These are phyloP conservation scores for Cryptococcus sp. DNA, from an alignment of 1,284 basidiomycete species.

Conservation along the genomic window DNA sequence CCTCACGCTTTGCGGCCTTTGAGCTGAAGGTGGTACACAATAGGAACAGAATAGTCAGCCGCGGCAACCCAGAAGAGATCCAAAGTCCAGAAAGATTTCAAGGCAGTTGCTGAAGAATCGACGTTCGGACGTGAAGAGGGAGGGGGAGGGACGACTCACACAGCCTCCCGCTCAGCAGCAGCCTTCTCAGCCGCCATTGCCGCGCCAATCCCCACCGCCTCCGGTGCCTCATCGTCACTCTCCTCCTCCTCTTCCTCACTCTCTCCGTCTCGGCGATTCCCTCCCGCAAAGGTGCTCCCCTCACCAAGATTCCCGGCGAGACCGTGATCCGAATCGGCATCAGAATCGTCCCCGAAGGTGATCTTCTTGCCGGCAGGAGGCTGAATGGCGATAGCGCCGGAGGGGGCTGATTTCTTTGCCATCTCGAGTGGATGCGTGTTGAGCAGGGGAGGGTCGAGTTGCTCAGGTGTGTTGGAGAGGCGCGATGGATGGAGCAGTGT, in stretches of 20 bases:
- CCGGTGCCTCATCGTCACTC: slow-evolving; percentile 39
- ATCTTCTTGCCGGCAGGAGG: slow-evolving; percentile 30
- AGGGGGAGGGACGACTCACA: too few species aligned
- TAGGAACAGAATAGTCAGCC: too few species aligned
- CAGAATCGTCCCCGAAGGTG: slow-evolving; percentile 26
- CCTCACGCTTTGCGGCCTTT: slow-evolving; percentile 9
- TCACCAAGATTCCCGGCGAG: neutral
- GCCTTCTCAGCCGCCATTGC: slow-evolving; percentile 11
- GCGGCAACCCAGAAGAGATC: too few species aligned
- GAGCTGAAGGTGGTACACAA: too few species aligned
- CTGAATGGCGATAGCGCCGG: slow-evolving; percentile 14
- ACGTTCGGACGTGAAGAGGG: too few species aligned
- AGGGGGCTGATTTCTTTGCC: slow-evolving; percentile 13
- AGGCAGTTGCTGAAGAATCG: too few species aligned
- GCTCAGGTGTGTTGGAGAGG: too few species aligned
- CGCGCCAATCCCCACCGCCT: slow-evolving; percentile 32
- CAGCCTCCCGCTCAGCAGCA: slow-evolving; percentile 10
- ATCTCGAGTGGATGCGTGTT: neutral
- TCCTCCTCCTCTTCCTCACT: slow-evolving; percentile 19
- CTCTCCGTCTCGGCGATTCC: slow-evolving; percentile 2
- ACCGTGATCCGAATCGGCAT: neutral
- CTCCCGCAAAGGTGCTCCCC: neutral
- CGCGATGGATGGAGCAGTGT: too few species aligned
- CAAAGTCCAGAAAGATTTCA: too few species aligned
- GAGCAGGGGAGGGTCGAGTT: too few species aligned